These are phyloP conservation scores for Collybiopsis confluens DNA, from an alignment of 768 basidiomycete species.

Conservation along the genomic window DNA sequence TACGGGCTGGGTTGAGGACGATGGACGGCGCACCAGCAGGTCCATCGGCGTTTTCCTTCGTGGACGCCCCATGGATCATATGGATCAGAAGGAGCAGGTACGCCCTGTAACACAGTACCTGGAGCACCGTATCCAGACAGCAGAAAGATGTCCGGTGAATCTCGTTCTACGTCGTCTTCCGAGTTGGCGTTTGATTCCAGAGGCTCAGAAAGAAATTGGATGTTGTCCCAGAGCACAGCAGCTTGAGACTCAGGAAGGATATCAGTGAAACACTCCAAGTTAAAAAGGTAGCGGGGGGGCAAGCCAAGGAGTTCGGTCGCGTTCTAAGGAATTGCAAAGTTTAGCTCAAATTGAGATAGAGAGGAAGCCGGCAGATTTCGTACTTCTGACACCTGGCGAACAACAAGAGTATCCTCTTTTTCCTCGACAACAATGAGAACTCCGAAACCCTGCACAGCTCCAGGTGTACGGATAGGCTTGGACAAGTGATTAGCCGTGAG, in stretches of 20 bases:
- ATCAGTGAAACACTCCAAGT: constrained; percentile 67
- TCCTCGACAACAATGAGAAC: constrained; percentile 71
- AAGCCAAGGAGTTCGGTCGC: constrained; percentile 71
- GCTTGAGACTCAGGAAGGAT: constrained; percentile 63
- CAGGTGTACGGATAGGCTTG: constrained; percentile 77
- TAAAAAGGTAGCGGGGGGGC: constrained; percentile 66
- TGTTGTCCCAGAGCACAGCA: constrained; percentile 66
- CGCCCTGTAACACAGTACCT: constrained; percentile 34
- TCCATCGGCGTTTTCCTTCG: constrained; percentile 46
- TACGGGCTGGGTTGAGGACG: constrained; percentile 32
- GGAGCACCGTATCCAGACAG: constrained; percentile 71
- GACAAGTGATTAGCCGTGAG: neutral
- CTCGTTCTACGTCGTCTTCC: constrained; percentile 35
- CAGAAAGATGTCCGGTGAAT: constrained; percentile 58
- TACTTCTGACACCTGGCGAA: constrained; percentile 81
- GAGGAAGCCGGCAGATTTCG: neutral
- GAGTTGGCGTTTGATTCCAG: neutral
- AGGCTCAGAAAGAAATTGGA: constrained; percentile 59
- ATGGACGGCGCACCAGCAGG: constrained; percentile 68
- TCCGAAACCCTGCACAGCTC: constrained; percentile 81
- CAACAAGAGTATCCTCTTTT: constrained; percentile 48
- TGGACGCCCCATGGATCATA: constrained; percentile 16
- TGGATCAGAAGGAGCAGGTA: constrained; percentile 14
- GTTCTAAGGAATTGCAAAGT: constrained; percentile 43
- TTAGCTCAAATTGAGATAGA: neutral